Evolutionary conservation across 2,329 filamentous ascomycete species (phyloP), one percentile per base, ranked within the genome.

Genomic region (Parastagonospora nodorum): DNA sequence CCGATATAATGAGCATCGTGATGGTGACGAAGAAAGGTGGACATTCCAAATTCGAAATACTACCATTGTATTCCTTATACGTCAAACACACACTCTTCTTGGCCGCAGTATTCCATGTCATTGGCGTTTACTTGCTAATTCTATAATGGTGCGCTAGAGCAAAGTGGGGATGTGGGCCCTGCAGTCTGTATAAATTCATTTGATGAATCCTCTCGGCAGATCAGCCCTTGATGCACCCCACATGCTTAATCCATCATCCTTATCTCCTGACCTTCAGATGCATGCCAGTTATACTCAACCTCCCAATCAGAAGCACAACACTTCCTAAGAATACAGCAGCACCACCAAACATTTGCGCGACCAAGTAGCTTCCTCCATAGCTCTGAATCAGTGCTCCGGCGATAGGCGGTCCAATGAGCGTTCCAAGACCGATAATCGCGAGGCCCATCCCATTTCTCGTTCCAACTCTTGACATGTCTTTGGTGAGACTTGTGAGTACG

Each of bases 401-500:
- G 51, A 81, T 71, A 0, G 78, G 76, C 5, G 78, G 77, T 0
- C 78, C 78, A 2, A 75, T 76, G 33, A 81, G 63, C 14, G 69
- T 73, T 0, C 76, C 76, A 27, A 80, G 58, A 8, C 75, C 76
- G 9, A 79, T 74, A 24, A 80, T 69, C 0, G 70, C 72, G 48
- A 80, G 78, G 0, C 77, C 76, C 75, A 80, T 80, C 0, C 79
- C 79, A 55, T 79, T 76, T 12, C 78, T 66, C 2, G 77, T 75
- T 0, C 78, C 78, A 0, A 74, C 70, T 47, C 78, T 78, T 28
- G 70, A 75, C 58, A 79, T 57, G 53, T 81, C 78, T n/a, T 71
- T 74, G 0, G 78, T 80, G 52, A 81, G 54, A 41, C 68, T 74
- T 1, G 74, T 70, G 38, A 80, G 55, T 2, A 74, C 70, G 1